Percentiles rank a stretch among this genome's conserved stretches.
phyloP scores from a whole-genome alignment of 805 yeast species.

The Lachancea sp. region DNA sequence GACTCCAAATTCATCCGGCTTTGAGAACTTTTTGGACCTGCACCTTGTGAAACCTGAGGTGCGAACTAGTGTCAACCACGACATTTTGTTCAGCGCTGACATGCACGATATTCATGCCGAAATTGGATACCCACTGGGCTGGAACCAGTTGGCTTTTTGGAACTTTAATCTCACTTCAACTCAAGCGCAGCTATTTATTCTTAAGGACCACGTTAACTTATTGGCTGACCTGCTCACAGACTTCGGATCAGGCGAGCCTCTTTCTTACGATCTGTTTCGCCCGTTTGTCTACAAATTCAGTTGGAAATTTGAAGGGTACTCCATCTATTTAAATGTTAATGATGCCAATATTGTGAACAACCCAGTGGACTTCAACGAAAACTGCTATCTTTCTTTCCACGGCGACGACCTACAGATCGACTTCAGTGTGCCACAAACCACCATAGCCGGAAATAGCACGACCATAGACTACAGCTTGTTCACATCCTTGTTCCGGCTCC shows the following conservation, averaged over 20 bases:
- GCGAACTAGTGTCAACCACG: conserved; percentile 84
- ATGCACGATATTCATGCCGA: conserved; percentile 49
- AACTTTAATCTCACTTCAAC: conserved; percentile 45
- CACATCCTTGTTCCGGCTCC: conserved; percentile 56
- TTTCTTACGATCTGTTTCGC: conserved; percentile 68
- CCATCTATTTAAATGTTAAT: conserved; percentile 70
- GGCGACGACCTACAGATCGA: conserved; percentile 50
- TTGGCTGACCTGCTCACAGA: conserved; percentile 69
- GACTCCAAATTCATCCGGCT: conserved; percentile 51
- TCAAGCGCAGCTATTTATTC: conserved; percentile 52
- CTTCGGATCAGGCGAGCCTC: conserved; percentile 64
- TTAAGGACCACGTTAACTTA: conserved; percentile 77
- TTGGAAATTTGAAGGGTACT: conserved; percentile 55
- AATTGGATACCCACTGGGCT: conserved; percentile 64
- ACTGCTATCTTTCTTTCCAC: conserved; percentile 65
- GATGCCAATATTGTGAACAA: conserved; percentile 84
- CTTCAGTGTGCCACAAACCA: conserved; percentile 52
- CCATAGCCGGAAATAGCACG: conserved; percentile 45
- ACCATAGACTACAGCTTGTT: conserved; percentile 43
- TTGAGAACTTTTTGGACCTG: conserved; percentile 42
- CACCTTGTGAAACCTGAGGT: conserved; percentile 53
- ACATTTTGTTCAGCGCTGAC: conserved; percentile 59
- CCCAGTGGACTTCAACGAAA: conserved; percentile 78
- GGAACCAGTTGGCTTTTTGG: conserved; percentile 82
- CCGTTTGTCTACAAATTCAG: conserved; percentile 59